phyloP scores from a whole-genome alignment of 169 alveolate species.

The Plasmodium blacklocki region DNA sequence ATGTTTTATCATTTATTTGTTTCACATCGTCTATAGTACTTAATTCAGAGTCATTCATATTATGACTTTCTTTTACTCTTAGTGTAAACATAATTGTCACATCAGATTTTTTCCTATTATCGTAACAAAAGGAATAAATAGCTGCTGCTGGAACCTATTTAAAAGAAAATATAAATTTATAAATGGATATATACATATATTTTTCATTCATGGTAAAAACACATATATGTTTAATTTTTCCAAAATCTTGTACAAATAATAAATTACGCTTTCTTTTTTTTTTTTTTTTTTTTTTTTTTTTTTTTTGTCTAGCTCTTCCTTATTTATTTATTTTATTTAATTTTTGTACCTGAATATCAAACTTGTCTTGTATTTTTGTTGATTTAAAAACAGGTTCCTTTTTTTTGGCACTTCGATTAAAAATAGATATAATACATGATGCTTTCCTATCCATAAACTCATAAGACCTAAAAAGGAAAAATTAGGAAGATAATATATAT shows the following conservation, averaged over 20 bases:
- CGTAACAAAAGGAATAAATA: constrained; percentile 47
- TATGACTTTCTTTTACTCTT: constrained; percentile 47
- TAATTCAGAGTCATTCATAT: constrained; percentile 12
- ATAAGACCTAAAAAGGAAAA: constrained; percentile 30
- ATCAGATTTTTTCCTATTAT: constrained; percentile 31
- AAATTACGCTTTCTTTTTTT: constrained; percentile 2
- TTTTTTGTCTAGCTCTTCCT: background rate
- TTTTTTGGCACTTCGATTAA: constrained; percentile 36
- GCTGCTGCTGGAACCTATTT: constrained; percentile 32
- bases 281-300: background rate
- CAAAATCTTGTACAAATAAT: background rate
- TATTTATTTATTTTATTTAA: background rate
- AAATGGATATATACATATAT: constrained; percentile 20
- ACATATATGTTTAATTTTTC: too few relatives aligned
- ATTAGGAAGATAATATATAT: background rate
- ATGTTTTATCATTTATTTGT: constrained; percentile 32
- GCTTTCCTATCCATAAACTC: constrained; percentile 54
- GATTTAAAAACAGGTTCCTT: constrained; percentile 44
- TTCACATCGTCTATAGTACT: constrained; percentile 71
- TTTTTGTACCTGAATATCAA: constrained; percentile 52
- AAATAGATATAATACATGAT: constrained; percentile 22
- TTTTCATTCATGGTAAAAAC: too few relatives aligned
- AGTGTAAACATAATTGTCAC: constrained; percentile 69
- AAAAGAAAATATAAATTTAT: constrained; percentile 2
- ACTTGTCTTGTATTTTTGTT: constrained; percentile 43